phyloP scores from a whole-genome alignment of 441 rosid species.

The Croton setiger region DNA sequence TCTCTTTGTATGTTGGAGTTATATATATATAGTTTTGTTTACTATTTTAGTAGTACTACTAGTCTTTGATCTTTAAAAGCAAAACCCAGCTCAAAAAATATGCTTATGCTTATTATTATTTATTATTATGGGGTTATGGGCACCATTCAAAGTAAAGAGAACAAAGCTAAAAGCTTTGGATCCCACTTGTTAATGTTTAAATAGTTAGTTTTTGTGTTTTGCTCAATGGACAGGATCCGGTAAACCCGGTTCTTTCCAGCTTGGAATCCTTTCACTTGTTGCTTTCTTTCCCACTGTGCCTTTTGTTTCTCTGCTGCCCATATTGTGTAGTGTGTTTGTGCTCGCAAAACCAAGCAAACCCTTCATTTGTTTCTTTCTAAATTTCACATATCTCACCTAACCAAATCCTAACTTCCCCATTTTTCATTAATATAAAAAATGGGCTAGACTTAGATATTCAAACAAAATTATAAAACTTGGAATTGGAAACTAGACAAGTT shows the following conservation, averaged over 20 bases:
- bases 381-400: neutral
- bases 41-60: constrained; percentile 11
- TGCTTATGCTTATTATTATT: constrained; percentile 25
- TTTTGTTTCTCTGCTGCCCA: constrained; percentile 17
- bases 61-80: constrained; percentile 19
- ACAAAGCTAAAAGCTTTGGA: constrained; percentile 39
- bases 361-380: neutral
- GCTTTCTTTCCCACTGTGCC: constrained; percentile 23
- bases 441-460: neutral
- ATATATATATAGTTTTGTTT: neutral
- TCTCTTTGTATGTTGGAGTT: constrained; percentile 17
- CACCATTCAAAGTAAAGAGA: neutral
- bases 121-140: neutral
- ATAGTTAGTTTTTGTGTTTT: constrained; percentile 24
- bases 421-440: too few species aligned
- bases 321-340: neutral
- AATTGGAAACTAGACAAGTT: neutral
- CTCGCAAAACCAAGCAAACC: constrained; percentile 29
- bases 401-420: too few species aligned
- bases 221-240: constrained; percentile 69
- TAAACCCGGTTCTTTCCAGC: constrained; percentile 67
- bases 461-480: neutral
- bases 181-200: constrained; percentile 30
- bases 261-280: constrained; percentile 30
- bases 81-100: constrained; percentile 19